These are phyloP conservation scores for Rhodamnia argentea DNA, from an alignment of 345 rosid genomes.

Conservation along the genomic window DNA sequence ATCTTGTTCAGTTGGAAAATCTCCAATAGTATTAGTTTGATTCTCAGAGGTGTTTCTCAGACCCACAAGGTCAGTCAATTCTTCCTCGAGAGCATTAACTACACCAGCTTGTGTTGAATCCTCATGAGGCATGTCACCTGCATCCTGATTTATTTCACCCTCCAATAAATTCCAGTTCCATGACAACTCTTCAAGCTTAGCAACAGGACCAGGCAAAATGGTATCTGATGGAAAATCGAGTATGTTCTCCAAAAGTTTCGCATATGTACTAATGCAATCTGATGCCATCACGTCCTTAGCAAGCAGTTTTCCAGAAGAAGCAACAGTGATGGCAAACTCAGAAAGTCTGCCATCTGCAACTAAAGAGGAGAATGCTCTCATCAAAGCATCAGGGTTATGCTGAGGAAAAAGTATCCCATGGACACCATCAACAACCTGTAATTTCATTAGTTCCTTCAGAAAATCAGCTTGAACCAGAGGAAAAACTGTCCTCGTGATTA, in stretches of 20 bases:
- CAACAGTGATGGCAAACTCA: slow-evolving; percentile 54
- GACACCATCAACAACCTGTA: slow-evolving; percentile 62
- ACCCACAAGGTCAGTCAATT: slow-evolving; percentile 27
- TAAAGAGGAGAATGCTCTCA: slow-evolving; percentile 60
- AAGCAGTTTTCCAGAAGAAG: slow-evolving; percentile 66
- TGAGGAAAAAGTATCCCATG: slow-evolving; percentile 59
- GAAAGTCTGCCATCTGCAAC: slow-evolving; percentile 74
- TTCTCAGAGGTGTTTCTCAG: slow-evolving; percentile 29
- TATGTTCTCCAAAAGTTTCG: slow-evolving; percentile 64
- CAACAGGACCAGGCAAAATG: slow-evolving; percentile 52
- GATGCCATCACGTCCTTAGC: slow-evolving; percentile 75
- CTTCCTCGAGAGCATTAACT: slow-evolving; percentile 55
- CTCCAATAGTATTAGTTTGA: slow-evolving; percentile 26
- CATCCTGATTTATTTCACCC: slow-evolving; percentile 27
- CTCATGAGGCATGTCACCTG: slow-evolving; percentile 14
- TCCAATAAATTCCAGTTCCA: slow-evolving; percentile 82
- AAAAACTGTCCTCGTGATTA: neutral
- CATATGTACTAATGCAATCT: slow-evolving; percentile 71
- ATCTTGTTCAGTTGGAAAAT: slow-evolving; percentile 53
- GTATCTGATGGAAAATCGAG: slow-evolving; percentile 73
- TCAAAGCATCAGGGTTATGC: slow-evolving; percentile 57
- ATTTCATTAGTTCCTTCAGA: slow-evolving; percentile 1
- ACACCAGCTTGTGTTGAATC: slow-evolving; percentile 24
- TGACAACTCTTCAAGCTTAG: slow-evolving; percentile 39
- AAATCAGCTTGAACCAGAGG: neutral